These are phyloP conservation scores for Trichophyton mentagrophytes DNA, from an alignment of 2,329 filamentous ascomycete genomes.

Conservation along the genomic window DNA sequence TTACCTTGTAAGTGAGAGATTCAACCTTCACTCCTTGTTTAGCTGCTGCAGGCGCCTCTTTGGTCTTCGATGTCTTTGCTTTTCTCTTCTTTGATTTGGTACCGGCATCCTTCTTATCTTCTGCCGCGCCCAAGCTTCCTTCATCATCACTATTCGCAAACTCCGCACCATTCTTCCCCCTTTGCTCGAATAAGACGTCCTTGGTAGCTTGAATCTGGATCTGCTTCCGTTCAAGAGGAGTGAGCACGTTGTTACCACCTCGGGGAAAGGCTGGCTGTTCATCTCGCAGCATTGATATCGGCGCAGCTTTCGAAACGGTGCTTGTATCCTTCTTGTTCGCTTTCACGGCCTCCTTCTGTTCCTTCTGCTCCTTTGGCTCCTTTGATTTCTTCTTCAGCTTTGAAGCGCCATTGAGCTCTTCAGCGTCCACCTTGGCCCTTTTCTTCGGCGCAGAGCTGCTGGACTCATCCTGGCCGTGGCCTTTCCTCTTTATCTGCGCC, in stretches of 20 bases:
- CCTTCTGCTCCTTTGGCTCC: conserved; percentile 13
- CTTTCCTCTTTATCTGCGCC: conserved; percentile 37
- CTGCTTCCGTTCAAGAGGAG: conserved; percentile 88
- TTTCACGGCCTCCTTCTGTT: conserved; percentile 7
- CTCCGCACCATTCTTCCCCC: conserved; percentile 42
- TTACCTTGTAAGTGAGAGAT: conserved; percentile 76
- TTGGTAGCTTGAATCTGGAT: conserved; percentile 86
- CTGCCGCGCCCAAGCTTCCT: conserved; percentile 17
- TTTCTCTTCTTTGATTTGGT: conserved; percentile 34
- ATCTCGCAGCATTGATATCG: conserved; percentile 44
- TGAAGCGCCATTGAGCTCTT: conserved; percentile 15
- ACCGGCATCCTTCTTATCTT: conserved; percentile 29
- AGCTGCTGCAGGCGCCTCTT: conserved; percentile 39
- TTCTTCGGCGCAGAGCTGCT: conserved; percentile 23
- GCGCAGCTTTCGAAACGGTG: conserved; percentile 9
- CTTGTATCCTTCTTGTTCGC: conserved; percentile 3
- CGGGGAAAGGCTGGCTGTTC: conserved; percentile 87
- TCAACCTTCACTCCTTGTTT: conserved; percentile 58
- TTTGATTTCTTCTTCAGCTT: conserved; percentile 12
- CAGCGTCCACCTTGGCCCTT: conserved; percentile 23
- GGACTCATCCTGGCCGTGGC: conserved; percentile 26
- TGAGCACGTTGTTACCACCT: conserved; percentile 80
- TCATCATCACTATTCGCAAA: conserved; percentile 21
- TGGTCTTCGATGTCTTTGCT: conserved; percentile 23
- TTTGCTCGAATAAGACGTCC: conserved; percentile 82